Percentiles rank a stretch among this genome's conserved stretches.
Evolutionary conservation across 208 protist species (phyloP).

Genomic region (Leishmania martiniquensis): DNA sequence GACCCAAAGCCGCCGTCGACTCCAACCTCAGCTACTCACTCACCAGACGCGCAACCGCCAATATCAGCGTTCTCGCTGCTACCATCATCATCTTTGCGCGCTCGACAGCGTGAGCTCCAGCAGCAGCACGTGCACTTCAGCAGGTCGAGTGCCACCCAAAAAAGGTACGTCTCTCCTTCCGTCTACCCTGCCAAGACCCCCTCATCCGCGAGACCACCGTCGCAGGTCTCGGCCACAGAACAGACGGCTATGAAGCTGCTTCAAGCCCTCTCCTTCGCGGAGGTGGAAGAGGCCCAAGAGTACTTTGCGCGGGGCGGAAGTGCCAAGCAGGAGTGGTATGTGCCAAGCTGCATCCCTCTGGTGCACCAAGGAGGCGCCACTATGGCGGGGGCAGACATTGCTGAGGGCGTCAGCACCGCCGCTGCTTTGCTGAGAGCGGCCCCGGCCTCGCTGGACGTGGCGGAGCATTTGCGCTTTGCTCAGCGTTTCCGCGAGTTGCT

Average conservation of each 20-base stretch:
- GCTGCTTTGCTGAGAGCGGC: conserved; percentile 2
- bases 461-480: conserved; percentile 15
- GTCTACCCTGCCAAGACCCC: neutral
- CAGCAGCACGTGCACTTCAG: conserved; percentile 20
- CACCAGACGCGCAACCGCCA: conserved; percentile 20
- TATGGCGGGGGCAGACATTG: neutral
- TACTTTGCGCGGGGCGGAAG: neutral
- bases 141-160: neutral
- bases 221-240: neutral
- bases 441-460: conserved; percentile 15
- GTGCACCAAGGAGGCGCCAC: neutral
- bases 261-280: conserved; percentile 19
- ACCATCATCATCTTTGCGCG: neutral
- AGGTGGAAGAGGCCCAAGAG: conserved; percentile 13
- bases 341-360: neutral
- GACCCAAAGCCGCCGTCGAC: neutral
- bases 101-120: neutral
- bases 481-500: conserved; percentile 12
- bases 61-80: neutral
- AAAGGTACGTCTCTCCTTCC: neutral
- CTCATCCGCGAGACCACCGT: neutral
- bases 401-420: neutral
- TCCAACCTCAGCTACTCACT: conserved; percentile 1
- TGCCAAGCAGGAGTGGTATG: neutral
- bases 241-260: conserved; percentile 20